Evolutionary conservation across 108 stramenopile species (phyloP).

Genomic region (Fragilariopsis cylindrus): DNA sequence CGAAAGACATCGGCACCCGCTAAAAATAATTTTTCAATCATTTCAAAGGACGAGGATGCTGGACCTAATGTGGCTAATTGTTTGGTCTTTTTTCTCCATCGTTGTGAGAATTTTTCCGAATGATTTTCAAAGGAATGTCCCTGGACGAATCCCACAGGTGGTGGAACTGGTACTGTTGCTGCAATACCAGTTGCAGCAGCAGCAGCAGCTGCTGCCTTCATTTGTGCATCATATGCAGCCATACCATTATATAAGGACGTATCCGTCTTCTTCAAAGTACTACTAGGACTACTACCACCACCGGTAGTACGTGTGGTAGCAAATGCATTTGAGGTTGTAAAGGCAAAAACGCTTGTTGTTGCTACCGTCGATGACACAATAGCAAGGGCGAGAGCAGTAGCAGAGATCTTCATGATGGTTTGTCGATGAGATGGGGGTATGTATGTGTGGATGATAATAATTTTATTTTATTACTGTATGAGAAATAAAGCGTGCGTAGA

Average conservation of each 20-base stretch:
- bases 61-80: constrained; percentile 88
- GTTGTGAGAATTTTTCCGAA: constrained; percentile 39
- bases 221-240: constrained; percentile 32
- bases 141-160: no score
- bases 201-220: constrained; percentile 8
- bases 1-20: constrained; percentile 89
- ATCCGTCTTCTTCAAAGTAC: neutral
- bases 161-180: neutral
- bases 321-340: neutral
- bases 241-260: constrained; percentile 9
- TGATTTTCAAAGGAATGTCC: no score
- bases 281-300: neutral
- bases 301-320: neutral
- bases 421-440: no score
- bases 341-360: neutral
- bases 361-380: neutral
- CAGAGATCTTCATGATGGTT: neutral
- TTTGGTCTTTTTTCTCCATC: constrained; percentile 71
- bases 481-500: no score
- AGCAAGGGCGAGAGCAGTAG: constrained; percentile 1
- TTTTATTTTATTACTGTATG: no score
- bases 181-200: constrained; percentile 10
- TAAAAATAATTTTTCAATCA: constrained; percentile 85
- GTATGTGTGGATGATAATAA: no score
- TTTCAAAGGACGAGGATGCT: constrained; percentile 65